Evolutionary conservation across 2,329 filamentous ascomycete species (phyloP).

Genomic region (Colletotrichum cordylinicola): DNA sequence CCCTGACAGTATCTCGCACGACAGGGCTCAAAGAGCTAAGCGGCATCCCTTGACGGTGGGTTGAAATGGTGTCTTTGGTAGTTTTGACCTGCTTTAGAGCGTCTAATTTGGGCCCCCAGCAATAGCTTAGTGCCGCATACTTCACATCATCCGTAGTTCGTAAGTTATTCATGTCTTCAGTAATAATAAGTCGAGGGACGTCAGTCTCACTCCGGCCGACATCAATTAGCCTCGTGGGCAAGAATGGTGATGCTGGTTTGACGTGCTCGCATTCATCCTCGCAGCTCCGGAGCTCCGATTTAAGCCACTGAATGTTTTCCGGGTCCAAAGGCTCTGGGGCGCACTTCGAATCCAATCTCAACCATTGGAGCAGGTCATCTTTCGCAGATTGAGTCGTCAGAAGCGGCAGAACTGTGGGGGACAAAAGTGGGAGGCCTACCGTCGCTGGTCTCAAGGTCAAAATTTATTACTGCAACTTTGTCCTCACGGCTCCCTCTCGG

Average conservation of each 20-base stretch:
- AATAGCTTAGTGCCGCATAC: neutral
- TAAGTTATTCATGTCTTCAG: neutral
- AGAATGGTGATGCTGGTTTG: neutral
- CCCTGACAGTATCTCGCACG: neutral
- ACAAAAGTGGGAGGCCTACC: neutral
- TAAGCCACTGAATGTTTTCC: neutral
- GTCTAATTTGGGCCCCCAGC: neutral
- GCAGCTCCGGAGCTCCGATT: neutral
- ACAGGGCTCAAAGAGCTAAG: neutral
- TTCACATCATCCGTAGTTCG: neutral
- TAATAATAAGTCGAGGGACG: neutral
- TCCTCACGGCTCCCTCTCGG: neutral
- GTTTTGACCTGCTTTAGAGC: neutral
- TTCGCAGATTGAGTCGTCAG: neutral
- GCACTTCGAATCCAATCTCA: neutral
- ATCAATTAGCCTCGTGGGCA: neutral
- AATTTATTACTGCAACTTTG: neutral
- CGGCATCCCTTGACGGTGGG: neutral
- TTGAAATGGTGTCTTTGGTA: neutral
- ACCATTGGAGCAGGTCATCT: neutral
- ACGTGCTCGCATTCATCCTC: neutral
- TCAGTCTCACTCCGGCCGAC: neutral
- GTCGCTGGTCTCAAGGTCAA: neutral
- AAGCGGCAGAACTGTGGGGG: neutral
- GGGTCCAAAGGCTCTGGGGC: neutral